phyloP scores from a whole-genome alignment of 345 rosid genomes.

The Eucalyptus polybractea region DNA sequence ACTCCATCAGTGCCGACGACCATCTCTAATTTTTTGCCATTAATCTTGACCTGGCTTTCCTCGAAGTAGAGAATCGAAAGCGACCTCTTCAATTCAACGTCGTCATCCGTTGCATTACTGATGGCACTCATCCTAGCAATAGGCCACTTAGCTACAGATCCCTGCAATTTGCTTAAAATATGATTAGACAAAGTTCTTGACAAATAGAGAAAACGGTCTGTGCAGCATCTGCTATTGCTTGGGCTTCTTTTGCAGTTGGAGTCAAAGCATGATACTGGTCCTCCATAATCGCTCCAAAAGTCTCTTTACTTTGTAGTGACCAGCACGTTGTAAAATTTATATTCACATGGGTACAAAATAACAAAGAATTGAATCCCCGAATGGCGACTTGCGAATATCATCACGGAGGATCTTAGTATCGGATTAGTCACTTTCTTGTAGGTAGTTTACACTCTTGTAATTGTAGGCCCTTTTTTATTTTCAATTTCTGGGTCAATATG shows the following conservation, averaged over 20 bases:
- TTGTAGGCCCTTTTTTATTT: not conserved
- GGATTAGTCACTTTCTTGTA: not conserved
- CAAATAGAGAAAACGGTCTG: slow-evolving; percentile 18
- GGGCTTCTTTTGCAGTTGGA: slow-evolving; percentile 61
- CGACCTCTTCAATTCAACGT: not conserved
- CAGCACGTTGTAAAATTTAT: not conserved
- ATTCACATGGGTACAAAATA: not conserved
- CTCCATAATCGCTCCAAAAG: not conserved
- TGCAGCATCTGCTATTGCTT: slow-evolving; percentile 25
- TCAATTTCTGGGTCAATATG: not conserved
- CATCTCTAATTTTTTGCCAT: not conserved
- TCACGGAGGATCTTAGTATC: not conserved
- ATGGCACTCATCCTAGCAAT: not conserved
- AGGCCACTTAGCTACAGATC: not conserved
- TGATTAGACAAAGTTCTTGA: not conserved
- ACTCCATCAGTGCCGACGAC: not conserved
- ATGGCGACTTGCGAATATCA: not conserved
- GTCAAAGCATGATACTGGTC: slow-evolving; percentile 14
- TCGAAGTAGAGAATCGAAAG: not conserved
- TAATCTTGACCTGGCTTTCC: not conserved
- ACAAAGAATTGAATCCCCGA: not conserved
- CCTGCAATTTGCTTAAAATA: not conserved
- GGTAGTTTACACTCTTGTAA: not conserved
- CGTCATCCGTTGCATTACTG: not conserved
- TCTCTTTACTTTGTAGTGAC: not conserved